Evolutionary conservation across 2,329 filamentous ascomycete genomes (phyloP), one percentile per base, ranked within the genome.

Genomic region (Trichoderma harzianum): DNA sequence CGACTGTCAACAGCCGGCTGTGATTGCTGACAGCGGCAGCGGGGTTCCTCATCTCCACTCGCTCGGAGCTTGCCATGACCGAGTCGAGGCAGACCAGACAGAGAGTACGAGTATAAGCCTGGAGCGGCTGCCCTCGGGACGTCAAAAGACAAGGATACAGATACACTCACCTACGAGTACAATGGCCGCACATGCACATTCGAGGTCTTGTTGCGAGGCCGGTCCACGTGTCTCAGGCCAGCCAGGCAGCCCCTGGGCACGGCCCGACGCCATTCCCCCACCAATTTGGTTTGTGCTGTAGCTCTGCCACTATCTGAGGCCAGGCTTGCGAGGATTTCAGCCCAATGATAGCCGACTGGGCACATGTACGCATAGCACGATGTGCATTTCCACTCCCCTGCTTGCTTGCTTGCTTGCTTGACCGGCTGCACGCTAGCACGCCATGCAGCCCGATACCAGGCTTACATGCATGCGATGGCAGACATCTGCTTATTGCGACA

Each of bases 271-370:
- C 66, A 32, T 18, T 61, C 66, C 55, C 55, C 57, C 28, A 51
- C 66, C 53, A 43, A 68, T 30, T 60, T 51, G 53, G 36, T 24
- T 60, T 51, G 39, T 43, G 16, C 39, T 43, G 53, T 28, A 60
- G 65, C 26, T 61, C 36, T 43, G 39, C 39, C 39, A 43, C 39
- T 26, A 30, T 18, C 12, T 24, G 21, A 68, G 30, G 36, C 65
- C 51, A n/a, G 28, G 55, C 62, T 69, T 69, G 36, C 65, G 34
- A n/a, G 39, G 55, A 69, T 69, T 69, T 53, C 67, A 69, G 67
- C 67, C 67, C 57, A 69, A 69, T 61, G 39, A n/a, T 28, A 26
- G 61, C 32, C 32, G n/a, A 51, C 43, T 51, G 43, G 43, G 43
- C 16, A n/a, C 39, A 43, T 43, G 39, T 39, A 39, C 43, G 18